phyloP scores from a whole-genome alignment of 2,329 filamentous ascomycete genomes.

The Sporothrix inflata region DNA sequence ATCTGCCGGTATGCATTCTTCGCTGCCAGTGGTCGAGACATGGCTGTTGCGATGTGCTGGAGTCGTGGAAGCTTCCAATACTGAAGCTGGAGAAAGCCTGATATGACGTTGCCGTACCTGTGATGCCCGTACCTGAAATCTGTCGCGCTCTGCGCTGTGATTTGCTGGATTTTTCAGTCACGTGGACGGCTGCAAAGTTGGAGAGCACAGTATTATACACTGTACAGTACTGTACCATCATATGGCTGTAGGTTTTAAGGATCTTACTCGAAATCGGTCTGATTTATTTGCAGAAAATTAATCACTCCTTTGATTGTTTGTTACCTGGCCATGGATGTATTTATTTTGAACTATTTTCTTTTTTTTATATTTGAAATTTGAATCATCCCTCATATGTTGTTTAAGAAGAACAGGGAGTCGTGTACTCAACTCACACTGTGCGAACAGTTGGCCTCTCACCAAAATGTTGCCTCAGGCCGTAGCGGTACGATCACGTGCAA shows the following conservation, averaged over 20 bases:
- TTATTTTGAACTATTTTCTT: no score
- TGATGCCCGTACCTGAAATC: background rate
- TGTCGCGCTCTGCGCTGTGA: background rate
- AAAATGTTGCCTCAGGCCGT: conserved; percentile 28
- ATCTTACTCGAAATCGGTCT: no score
- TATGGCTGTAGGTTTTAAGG: no score
- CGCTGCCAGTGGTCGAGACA: conserved; percentile 1
- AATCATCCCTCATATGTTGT: no score
- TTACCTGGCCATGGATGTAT: no score
- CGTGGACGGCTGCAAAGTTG: background rate
- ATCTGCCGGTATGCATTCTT: background rate
- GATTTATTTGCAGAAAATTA: no score
- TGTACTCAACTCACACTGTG: no score
- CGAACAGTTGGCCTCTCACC: background rate
- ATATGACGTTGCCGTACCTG: conserved; percentile 1
- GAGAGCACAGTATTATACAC: background rate
- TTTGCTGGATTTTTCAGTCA: background rate
- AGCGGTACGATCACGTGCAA: conserved; percentile 3
- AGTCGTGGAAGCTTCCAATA: no score
- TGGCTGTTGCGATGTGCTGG: background rate
- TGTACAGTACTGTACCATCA: no score
- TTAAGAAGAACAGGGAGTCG: no score
- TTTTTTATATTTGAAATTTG: no score
- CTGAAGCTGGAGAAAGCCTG: background rate
- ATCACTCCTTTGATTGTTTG: no score